phyloP scores from a whole-genome alignment of 2,329 filamentous ascomycete genomes.

The Fusarium torreyae region DNA sequence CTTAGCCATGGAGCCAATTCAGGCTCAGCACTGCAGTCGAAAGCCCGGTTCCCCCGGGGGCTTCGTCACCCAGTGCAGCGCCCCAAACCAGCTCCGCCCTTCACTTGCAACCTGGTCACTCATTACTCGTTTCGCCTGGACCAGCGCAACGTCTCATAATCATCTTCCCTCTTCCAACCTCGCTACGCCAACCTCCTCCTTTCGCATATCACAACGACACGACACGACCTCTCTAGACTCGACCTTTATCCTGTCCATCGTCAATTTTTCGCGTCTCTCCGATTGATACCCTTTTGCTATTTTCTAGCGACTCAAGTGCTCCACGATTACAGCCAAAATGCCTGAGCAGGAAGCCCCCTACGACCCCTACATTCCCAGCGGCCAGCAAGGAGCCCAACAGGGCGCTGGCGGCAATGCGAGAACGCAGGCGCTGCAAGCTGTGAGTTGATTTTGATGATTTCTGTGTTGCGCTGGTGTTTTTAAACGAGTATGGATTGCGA shows the following conservation, averaged over 20 bases:
- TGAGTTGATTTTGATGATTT: conserved; percentile 65
- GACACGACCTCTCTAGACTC: conserved; percentile 35
- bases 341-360: conserved; percentile 76
- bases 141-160: conserved; percentile 49
- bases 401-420: conserved; percentile 64
- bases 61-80: conserved; percentile 52
- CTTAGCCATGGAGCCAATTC: conserved; percentile 19
- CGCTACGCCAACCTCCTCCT: conserved; percentile 46
- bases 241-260: conserved; percentile 22
- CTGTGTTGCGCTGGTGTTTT: conserved; percentile 37
- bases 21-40: conserved; percentile 19
- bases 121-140: conserved; percentile 51
- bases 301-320: conserved; percentile 25
- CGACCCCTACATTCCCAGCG: conserved; percentile 89
- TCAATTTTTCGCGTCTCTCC: conserved; percentile 29
- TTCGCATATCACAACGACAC: conserved; percentile 41
- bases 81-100: conserved; percentile 36
- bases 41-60: conserved; percentile 37
- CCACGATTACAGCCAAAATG: conserved; percentile 58
- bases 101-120: conserved; percentile 41
- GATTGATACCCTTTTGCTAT: conserved; percentile 35
- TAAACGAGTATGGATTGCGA: conserved; percentile 38
- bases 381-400: conserved; percentile 65
- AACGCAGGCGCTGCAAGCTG: conserved; percentile 82
- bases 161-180: conserved; percentile 50